Base-by-base conservation (phyloP, 306 rosid genomes). In the Dryas alaskensis region DNA sequence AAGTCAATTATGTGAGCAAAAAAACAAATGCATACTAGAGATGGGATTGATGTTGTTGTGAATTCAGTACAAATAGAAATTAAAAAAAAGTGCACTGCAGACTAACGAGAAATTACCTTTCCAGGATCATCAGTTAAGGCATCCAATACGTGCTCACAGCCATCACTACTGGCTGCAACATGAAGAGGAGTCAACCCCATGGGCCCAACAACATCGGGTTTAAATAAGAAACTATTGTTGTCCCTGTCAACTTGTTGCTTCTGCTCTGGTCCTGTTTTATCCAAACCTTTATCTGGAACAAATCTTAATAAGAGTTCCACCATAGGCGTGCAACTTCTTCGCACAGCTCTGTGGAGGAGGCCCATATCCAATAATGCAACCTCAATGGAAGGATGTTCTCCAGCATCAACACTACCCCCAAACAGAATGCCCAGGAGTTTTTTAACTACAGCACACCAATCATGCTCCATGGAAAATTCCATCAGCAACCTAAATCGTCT, bases 391-490 rank as follows among this genome's bases (percentile, higher is more conserved):
- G 73, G 37, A 79, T 83, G 82, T 6, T 79, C 89, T 79, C 89
- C 92, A 0, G 77, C 58, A 44, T 85, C 89, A 69, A 92, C 89
- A 40, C 60, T 81, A 40, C 89, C 93, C 52, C 83, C 92, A 82
- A 88, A 82, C 76, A 92, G 78, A 72, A 86, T 73, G 73, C 79
- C 74, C 66, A 92, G 65, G 44, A 92, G 92, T 64, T 88, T 89
- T 70, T 83, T 92, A 80, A 85, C 87, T 74, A 92, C 97, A n/a
- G 96, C 90, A 78, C 90, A 88, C 96, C 97, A 92, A 80, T 92
- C 89, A 81, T 70, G 96, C 71, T 92, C 96, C 90, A 89, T 80
- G 54, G 92, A 85, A 85, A 89, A 92, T 79, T 88, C 92, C 78
- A 88, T 79, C 71, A 92, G 97, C 90, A 91, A 86, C 47, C 65